Conservation (phyloP, 495 filamentous ascomycete genomes). For the Cercophora scortea region DNA sequence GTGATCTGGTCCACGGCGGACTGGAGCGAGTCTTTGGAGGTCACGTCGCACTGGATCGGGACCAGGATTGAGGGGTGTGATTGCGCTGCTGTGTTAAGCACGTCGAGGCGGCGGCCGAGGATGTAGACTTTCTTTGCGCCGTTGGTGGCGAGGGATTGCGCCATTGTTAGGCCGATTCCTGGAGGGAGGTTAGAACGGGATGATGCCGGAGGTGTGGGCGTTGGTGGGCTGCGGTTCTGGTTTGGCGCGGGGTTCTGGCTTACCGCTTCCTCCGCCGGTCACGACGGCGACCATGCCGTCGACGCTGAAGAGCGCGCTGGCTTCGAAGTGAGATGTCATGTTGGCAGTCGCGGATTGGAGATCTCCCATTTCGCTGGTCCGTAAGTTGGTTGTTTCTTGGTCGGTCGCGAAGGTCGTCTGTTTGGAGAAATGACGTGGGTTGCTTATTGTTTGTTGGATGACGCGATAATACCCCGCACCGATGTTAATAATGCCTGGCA, state of each 20-base stretch:
- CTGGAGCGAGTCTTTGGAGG: slow-evolving; percentile 51
- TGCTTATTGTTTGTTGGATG: too few relatives aligned
- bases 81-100: slow-evolving; percentile 33
- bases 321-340: slow-evolving; percentile 10
- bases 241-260: not conserved
- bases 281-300: slow-evolving; percentile 54
- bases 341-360: not conserved
- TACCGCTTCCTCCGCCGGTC: slow-evolving; percentile 54
- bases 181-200: not conserved
- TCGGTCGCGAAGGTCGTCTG: too few relatives aligned
- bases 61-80: slow-evolving; percentile 32
- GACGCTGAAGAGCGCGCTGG: slow-evolving; percentile 40
- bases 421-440: too few relatives aligned
- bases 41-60: slow-evolving; percentile 57
- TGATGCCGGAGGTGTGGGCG: too few relatives aligned
- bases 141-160: slow-evolving; percentile 52
- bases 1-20: slow-evolving; percentile 44
- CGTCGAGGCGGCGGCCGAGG: slow-evolving; percentile 49
- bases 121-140: slow-evolving; percentile 65
- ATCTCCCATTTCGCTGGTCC: too few relatives aligned
- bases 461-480: too few relatives aligned
- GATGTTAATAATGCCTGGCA: too few relatives aligned
- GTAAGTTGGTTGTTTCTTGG: too few relatives aligned
- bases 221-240: too few relatives aligned
- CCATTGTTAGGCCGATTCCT: slow-evolving; percentile 62